Evolutionary conservation across 441 rosid species (phyloP), one percentile per base, ranked within the genome.

Genomic region (Populus hybrid): DNA sequence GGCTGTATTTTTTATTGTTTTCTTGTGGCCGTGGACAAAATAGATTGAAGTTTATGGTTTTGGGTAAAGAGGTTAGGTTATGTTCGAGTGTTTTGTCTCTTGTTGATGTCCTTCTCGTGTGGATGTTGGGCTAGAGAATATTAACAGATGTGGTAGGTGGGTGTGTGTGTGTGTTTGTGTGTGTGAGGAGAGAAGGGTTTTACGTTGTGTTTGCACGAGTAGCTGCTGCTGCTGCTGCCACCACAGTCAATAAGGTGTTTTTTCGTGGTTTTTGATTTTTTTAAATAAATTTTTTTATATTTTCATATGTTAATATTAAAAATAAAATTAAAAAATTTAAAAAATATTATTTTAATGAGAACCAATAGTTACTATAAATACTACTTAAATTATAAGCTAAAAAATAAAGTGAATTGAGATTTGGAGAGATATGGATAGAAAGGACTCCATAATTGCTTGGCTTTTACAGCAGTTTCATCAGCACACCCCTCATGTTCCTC

Each of bases 381-480:
- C 46, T 38, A 10, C 46, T 9, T 10, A 38, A 38, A 10, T 35
- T 35, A 70, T 59, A 35, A 77, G 85, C 86, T 78, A 78, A 72
- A 79, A 77, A 73, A 80, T 79, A 73, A 40, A 81, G 26, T 70
- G 64, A 40, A 12, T 9, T 38, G 76, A 35, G 30, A 28, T 21
- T 68, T 69, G 46, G 74, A 70, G 84, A 77, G 80, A 87, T 10
- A 87, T 10, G 46, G 46, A 38, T 38, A 38, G 46, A 30, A 87
- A 88, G 89, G 85, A 73, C 74, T 78, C 83, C 85, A 86, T 90
- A 75, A 82, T 87, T 83, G 87, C 84, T 74, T 65, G 59, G 76
- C 50, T 78, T 54, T 36, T 46, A 11, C 54, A 30, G 32, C 32
- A 30, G 16, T 46, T 46, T 54, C 61, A 54, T 50, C 0, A 54